Base-by-base conservation (phyloP, 129 eudicot genomes). In the Artemisia argyi region DNA sequence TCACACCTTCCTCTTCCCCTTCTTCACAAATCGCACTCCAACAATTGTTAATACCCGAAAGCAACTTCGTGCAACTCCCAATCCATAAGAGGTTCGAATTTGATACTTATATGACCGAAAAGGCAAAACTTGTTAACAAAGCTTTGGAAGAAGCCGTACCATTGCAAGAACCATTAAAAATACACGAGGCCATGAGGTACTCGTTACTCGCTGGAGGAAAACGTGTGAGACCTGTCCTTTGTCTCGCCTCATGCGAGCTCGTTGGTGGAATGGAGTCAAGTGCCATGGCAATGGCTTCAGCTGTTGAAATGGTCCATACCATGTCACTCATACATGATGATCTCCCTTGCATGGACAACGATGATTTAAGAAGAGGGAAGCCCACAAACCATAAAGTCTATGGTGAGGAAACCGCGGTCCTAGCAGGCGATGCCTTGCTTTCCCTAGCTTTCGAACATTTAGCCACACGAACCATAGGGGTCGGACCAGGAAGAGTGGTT, bases 261-360 rank as follows among this genome's bases (percentile, higher is more conserved):
- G 90, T 85, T 1, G 95, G 95, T 9, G 88, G 90, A 0, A 63
- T 47, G 7, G 86, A 80, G 11, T 12, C 65, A 2, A 13, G 54
- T 53, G 90, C 85, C 2, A 72, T 88, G 54, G 84, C 90, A 5
- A 44, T 76, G 75, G 95, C 95, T 11, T 85, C 78, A 0, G 85
- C 88, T 2, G 26, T 83, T 0, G 95, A 88, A 73, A 88, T 88
- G 95, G 85, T 88, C 65, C 95, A 85, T 19, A 88, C 90, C 3
- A 88, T 88, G 95, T 85, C 90, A 11, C 83, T 88, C 47, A 83
- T 88, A 24, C 90, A 88, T 62, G 90, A 88, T 42, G 90, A 88
- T 63, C 88, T 88, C 16, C 95, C 95, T 0, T 88, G 95, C 76
- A 85, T 88, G 95, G 90, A 88, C 70, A 78, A 87, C 11, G 94